Evolutionary conservation across 257 asterid species (phyloP).

Genomic region (Petunia axillaris): DNA sequence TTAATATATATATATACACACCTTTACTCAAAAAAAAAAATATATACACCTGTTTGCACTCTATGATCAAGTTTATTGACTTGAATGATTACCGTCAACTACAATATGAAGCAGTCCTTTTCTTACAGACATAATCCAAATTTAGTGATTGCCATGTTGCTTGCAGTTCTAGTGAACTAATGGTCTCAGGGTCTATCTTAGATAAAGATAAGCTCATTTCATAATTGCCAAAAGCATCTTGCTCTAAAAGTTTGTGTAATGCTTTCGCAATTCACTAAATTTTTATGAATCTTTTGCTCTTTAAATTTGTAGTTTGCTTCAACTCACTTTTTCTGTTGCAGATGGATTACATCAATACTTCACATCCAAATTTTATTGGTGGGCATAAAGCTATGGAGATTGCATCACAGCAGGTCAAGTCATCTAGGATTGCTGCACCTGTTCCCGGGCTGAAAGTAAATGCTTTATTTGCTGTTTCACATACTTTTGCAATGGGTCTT

Average conservation of each 20-base stretch:
- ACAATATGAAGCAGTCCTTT: neutral
- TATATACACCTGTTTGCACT: neutral
- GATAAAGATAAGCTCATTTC: neutral
- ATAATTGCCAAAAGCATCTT: neutral
- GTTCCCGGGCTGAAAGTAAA: slow-evolving; percentile 63
- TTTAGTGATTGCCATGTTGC: neutral
- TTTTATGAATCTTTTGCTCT: neutral
- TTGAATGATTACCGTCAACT: neutral
- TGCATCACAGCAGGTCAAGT: slow-evolving; percentile 65
- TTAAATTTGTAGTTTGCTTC: neutral
- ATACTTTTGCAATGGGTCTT: neutral
- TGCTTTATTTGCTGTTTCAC: slow-evolving; percentile 19
- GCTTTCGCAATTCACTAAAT: neutral
- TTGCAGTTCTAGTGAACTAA: neutral
- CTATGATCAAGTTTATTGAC: neutral
- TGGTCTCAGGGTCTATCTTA: slow-evolving; percentile 7
- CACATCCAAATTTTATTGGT: slow-evolving; percentile 87
- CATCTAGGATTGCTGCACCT: slow-evolving; percentile 52
- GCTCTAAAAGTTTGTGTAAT: neutral
- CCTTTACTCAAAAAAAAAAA: too few relatives aligned
- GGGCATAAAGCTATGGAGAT: slow-evolving; percentile 87
- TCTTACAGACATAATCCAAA: neutral
- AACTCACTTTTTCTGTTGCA: slow-evolving; percentile 32
- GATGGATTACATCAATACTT: slow-evolving; percentile 95
- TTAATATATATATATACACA: too few relatives aligned